Percentiles rank a stretch among this genome's conserved stretches.
Evolutionary conservation across 768 basidiomycete genomes (phyloP).

Genomic region (Amanita polypyramis): DNA sequence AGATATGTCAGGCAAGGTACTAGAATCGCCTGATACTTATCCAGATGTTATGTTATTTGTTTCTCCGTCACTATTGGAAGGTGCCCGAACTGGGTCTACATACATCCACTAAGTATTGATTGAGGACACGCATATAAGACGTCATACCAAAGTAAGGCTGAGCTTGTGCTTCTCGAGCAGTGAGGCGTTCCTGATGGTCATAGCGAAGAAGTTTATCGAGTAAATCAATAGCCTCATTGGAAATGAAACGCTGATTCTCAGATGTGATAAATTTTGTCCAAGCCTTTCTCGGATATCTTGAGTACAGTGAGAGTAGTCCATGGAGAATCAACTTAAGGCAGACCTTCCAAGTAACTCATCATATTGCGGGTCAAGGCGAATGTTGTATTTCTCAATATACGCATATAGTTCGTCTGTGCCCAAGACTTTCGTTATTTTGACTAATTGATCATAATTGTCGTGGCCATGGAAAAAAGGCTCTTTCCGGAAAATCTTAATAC

Average conservation of each 20-base stretch:
- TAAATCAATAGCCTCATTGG: slow-evolving; percentile 94
- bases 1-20: slow-evolving; percentile 3
- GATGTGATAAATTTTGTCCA: slow-evolving; percentile 95
- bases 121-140: slow-evolving; percentile 7
- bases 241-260: slow-evolving; percentile 92
- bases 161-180: slow-evolving; percentile 84
- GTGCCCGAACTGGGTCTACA: slow-evolving; percentile 57
- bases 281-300: slow-evolving; percentile 84
- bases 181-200: slow-evolving; percentile 94
- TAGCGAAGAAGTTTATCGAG: slow-evolving; percentile 92
- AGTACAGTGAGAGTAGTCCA: slow-evolving; percentile 8
- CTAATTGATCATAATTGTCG: slow-evolving; percentile 97
- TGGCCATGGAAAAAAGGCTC: slow-evolving; percentile 99
- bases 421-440: slow-evolving; percentile 95
- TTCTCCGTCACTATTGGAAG: slow-evolving; percentile 43
- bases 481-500: slow-evolving; percentile 86
- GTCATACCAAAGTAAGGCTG: slow-evolving; percentile 83
- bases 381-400: slow-evolving; percentile 93
- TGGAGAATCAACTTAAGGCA: slow-evolving; percentile 10
- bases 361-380: slow-evolving; percentile 91
- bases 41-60: slow-evolving; percentile 48
- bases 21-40: slow-evolving; percentile 18
- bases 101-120: slow-evolving; percentile 9
- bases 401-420: slow-evolving; percentile 92
- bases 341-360: slow-evolving; percentile 88